phyloP scores from a whole-genome alignment of 495 filamentous ascomycete genomes.

The Pyrenopolyporus hunteri region DNA sequence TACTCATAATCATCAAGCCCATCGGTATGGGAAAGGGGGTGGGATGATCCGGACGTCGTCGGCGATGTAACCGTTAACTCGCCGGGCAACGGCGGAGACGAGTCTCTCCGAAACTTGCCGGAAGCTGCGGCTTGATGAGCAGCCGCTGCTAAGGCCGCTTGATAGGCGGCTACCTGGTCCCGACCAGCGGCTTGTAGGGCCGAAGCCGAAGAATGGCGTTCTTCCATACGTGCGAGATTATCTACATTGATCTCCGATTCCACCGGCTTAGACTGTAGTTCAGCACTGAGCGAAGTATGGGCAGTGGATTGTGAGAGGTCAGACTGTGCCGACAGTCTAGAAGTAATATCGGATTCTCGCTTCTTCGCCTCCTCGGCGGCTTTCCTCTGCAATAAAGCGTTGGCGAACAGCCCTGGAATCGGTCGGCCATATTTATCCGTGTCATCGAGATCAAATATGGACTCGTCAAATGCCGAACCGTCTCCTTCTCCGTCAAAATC shows the following conservation, averaged over 20 bases:
- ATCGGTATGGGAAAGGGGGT: slow-evolving; percentile 36
- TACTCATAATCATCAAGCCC: slow-evolving; percentile 57
- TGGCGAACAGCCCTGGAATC: slow-evolving; percentile 55
- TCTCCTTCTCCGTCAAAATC: slow-evolving; percentile 58
- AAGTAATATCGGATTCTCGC: slow-evolving; percentile 48
- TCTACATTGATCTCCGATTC: slow-evolving; percentile 16
- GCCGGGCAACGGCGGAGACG: slow-evolving; percentile 57
- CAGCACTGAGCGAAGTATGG: slow-evolving; percentile 46
- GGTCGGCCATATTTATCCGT: slow-evolving; percentile 62
- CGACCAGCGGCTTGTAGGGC: slow-evolving; percentile 43
- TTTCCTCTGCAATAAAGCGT: slow-evolving; percentile 47
- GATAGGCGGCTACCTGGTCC: slow-evolving; percentile 72
- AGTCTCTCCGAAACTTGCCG: slow-evolving; percentile 68
- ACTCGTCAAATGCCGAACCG: slow-evolving; percentile 72
- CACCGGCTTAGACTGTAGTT: slow-evolving; percentile 25
- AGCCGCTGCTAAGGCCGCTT: slow-evolving; percentile 80
- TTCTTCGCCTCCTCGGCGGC: slow-evolving; percentile 39
- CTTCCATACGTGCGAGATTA: slow-evolving; percentile 14
- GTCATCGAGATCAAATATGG: slow-evolving; percentile 74
- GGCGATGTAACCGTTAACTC: slow-evolving; percentile 55
- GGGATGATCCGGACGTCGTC: slow-evolving; percentile 46
- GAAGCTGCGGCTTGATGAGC: slow-evolving; percentile 74
- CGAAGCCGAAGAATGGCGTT: slow-evolving; percentile 26
- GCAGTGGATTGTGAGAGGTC: slow-evolving; percentile 49
- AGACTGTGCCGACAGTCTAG: slow-evolving; percentile 46